Percentiles rank a stretch among this genome's conserved stretches.
These are phyloP conservation scores for Streptanthus diversifolius DNA, from an alignment of 345 rosid genomes.

Conservation along the genomic window DNA sequence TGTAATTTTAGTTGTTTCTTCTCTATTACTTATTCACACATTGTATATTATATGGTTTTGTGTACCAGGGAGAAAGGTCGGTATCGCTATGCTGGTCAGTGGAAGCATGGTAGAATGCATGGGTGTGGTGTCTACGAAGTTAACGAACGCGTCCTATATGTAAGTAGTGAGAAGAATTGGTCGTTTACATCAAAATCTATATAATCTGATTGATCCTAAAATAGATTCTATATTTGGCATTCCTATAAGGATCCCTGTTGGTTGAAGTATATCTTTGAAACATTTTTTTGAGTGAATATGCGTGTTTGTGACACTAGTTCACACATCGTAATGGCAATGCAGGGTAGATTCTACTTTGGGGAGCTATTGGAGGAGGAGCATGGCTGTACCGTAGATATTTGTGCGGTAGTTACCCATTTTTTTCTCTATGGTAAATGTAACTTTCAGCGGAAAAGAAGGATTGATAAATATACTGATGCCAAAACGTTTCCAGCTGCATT, in stretches of 20 bases:
- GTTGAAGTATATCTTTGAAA: neutral
- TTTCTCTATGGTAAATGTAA: conserved; percentile 15
- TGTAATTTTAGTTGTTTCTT: conserved; percentile 1
- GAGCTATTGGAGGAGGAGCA: conserved; percentile 56
- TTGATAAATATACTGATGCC: conserved; percentile 15
- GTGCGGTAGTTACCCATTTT: conserved; percentile 51
- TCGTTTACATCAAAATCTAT: neutral
- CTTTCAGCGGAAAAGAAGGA: neutral
- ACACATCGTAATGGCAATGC: conserved; percentile 31
- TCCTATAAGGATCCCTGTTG: neutral
- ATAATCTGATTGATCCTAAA: neutral
- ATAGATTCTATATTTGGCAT: neutral
- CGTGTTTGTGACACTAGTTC: neutral
- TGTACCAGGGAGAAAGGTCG: conserved; percentile 80
- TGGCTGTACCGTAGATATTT: conserved; percentile 66
- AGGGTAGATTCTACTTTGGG: conserved; percentile 95
- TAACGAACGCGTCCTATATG: conserved; percentile 60
- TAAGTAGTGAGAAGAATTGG: conserved; percentile 39
- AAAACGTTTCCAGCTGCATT: conserved; percentile 64
- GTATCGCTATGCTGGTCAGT: conserved; percentile 91
- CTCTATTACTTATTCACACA: conserved; percentile 12
- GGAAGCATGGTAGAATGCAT: conserved; percentile 97
- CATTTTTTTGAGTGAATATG: neutral
- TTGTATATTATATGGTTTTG: neutral
- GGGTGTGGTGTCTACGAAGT: conserved; percentile 90